phyloP scores from a whole-genome alignment of 179 eudicot species.

The Drosera spatulata region DNA sequence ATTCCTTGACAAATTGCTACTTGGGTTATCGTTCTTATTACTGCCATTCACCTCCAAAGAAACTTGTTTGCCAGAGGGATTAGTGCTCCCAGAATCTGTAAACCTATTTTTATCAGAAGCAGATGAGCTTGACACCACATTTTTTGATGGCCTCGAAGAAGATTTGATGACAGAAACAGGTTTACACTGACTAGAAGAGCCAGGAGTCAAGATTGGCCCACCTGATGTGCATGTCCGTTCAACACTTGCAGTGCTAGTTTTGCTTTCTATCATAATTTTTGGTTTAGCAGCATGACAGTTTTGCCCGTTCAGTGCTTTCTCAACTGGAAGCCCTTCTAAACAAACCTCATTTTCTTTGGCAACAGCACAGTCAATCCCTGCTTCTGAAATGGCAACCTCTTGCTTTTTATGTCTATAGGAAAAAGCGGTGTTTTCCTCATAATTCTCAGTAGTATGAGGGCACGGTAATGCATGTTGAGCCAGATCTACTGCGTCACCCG shows the following conservation, averaged over 20 bases:
- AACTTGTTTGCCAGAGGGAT: conserved; percentile 22
- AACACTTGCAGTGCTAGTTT: conserved; percentile 22
- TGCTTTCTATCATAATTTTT: conserved; percentile 22
- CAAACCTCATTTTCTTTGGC: conserved; percentile 21
- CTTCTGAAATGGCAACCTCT: conserved; percentile 22
- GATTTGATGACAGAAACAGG: conserved; percentile 32
- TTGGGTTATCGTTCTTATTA: conserved; percentile 34
- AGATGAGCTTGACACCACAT: conserved; percentile 28
- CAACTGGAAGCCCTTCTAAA: conserved; percentile 12
- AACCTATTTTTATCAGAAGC: conserved; percentile 31
- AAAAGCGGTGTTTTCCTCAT: conserved; percentile 11
- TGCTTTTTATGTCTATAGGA: conserved; percentile 23
- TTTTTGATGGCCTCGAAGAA: conserved; percentile 29
- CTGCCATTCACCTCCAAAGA: conserved; percentile 20
- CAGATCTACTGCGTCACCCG: conserved; percentile 13
- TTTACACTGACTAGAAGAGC: conserved; percentile 37
- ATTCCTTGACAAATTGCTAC: conserved; percentile 19
- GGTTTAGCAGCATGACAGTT: conserved; percentile 23
- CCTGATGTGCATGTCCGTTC: conserved; percentile 28
- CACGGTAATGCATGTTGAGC: conserved; percentile 15
- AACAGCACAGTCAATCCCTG: conserved; percentile 13
- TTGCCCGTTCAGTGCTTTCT: conserved; percentile 14
- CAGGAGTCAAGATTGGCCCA: conserved; percentile 17
- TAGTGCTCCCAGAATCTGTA: conserved; percentile 26
- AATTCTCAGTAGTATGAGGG: conserved; percentile 15